phyloP scores from a whole-genome alignment of 306 rosid genomes.

The Pyrus pyrifolia region DNA sequence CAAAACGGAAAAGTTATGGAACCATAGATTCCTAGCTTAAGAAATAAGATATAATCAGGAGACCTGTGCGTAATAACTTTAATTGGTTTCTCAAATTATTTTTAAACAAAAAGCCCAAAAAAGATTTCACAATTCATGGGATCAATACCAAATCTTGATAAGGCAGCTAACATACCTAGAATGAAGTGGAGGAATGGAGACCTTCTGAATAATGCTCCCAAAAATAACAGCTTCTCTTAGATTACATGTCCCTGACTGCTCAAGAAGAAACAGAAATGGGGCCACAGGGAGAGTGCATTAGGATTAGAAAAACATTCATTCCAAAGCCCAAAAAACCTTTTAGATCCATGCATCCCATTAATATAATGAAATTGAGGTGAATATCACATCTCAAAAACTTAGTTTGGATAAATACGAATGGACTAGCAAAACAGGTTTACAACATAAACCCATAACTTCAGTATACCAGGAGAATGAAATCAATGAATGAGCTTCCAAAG shows the following conservation, averaged over 20 bases:
- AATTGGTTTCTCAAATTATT: neutral
- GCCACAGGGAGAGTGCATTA: neutral
- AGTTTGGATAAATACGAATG: neutral
- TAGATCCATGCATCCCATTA: neutral
- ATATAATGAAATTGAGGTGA: neutral
- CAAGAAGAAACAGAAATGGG: constrained; percentile 11
- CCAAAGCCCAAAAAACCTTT: neutral
- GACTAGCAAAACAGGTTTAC: neutral
- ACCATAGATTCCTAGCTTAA: neutral
- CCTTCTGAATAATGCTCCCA: constrained; percentile 82
- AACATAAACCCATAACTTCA: neutral
- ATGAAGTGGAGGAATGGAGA: constrained; percentile 85
- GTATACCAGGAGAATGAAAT: neutral
- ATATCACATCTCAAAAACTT: neutral
- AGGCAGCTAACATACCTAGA: constrained; percentile 54
- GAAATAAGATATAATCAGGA: neutral
- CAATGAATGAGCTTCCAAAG: neutral
- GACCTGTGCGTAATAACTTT: neutral
- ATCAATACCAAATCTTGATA: neutral
- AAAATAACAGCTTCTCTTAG: constrained; percentile 90
- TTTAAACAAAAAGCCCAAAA: neutral
- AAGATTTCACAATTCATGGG: neutral
- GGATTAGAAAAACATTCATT: neutral
- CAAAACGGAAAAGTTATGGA: neutral
- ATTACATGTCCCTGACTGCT: constrained; percentile 74